Evolutionary conservation across 2,329 filamentous ascomycete species (phyloP).

Genomic region (Furcasterigmium furcatum): DNA sequence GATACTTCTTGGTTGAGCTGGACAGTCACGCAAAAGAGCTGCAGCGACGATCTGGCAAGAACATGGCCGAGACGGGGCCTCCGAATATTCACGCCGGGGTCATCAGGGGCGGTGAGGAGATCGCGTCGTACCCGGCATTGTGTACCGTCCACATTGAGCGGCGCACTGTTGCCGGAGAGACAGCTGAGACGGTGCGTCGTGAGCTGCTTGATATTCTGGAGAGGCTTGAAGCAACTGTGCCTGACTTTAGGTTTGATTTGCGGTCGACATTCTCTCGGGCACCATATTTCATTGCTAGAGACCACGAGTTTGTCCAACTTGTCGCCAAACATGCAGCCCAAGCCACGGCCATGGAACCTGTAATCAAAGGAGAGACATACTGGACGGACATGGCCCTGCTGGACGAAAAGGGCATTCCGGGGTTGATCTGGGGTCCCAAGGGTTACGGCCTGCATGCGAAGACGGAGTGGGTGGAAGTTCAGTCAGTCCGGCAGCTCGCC

Average conservation of each 20-base stretch:
- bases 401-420: constrained; percentile 37
- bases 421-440: constrained; percentile 41
- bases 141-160: constrained; percentile 46
- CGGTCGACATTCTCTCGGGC: constrained; percentile 37
- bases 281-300: constrained; percentile 30
- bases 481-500: constrained; percentile 32
- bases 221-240: constrained; percentile 22
- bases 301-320: constrained; percentile 34
- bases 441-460: constrained; percentile 46
- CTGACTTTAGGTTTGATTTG: constrained; percentile 36
- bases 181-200: constrained; percentile 25
- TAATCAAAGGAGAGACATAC: constrained; percentile 18
- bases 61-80: constrained; percentile 26
- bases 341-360: too few species aligned
- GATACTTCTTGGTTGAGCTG: constrained; percentile 41
- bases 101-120: constrained; percentile 47
- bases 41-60: constrained; percentile 25
- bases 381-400: constrained; percentile 52
- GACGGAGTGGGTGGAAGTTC: constrained; percentile 44
- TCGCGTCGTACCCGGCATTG: constrained; percentile 45
- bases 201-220: constrained; percentile 35
- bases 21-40: constrained; percentile 35
- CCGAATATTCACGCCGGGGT: constrained; percentile 43
- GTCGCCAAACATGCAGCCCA: neutral
- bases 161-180: constrained; percentile 43